Base-by-base conservation (phyloP, 495 filamentous ascomycete genomes). In the Aspergillus homomorphus region DNA sequence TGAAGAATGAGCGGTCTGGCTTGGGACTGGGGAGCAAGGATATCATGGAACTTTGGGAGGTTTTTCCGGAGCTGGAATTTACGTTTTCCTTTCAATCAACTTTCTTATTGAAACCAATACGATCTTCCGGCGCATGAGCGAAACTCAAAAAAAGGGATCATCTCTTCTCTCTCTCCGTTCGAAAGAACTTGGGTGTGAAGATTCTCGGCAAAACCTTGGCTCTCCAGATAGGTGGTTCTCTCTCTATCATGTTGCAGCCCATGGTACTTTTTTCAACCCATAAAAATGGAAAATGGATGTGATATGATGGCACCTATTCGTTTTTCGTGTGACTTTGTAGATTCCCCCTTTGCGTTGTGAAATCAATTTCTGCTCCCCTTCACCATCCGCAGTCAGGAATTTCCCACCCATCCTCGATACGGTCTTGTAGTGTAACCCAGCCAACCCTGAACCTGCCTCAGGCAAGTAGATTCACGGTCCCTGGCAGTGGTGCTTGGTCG, bases 1-100 rank as follows among this genome's bases (percentile, higher is more conserved):
- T n/a, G 10, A 30, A 30, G 10, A 30, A 46, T 15, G 56, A 64
- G 64, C 63, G 65, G 66, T 69, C 58, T 69, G 67, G 69, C 59
- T 67, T 73, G 72, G 62, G 65, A 51, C 26, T 54, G 50, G 43
- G 60, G 62, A 51, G 53, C 58, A 56, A 53, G 56, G 54, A 44
- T 54, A 46, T 52, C 61, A 51, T 56, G 48, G 19, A 50, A 59
- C 53, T 62, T 62, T 67, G 64, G 64, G 61, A 62, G 63, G 66
- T 67, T 64, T 65, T 55, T 61, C 33, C 33, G 61, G 64, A 66
- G 62, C 69, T 69, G 66, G 61, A 65, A 65, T 63, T 57, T 62
- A 54, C 63, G 59, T 68, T 68, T 64, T 51, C 57, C 53, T 44
- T 63, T 62, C 26, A 66, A 57, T 45, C 49, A 53, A 58, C 50